A percentile compares a stretch with the other conserved stretches of the same genome.
Evolutionary conservation across 495 filamentous ascomycete genomes (phyloP).

Genomic region (Penicillium macrosclerotiorum): DNA sequence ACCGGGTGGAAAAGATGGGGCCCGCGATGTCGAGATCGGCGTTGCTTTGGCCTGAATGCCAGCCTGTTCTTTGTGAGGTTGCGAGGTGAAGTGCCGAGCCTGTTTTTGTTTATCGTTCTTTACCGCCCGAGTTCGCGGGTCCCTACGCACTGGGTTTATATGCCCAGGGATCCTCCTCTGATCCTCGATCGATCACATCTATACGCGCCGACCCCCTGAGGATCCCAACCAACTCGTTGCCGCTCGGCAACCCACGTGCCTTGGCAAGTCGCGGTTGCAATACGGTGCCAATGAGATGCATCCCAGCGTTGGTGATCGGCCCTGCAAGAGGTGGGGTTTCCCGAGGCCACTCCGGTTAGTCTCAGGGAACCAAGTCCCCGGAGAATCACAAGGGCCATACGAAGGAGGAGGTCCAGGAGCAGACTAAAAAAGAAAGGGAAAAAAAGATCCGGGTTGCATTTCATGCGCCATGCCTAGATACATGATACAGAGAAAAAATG

Average conservation of each 20-base stretch:
- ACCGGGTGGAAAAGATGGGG: conserved; percentile 8
- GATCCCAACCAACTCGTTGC: not conserved
- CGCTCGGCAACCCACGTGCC: conserved; percentile 10
- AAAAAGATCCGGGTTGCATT: conserved; percentile 8
- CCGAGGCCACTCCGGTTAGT: conserved; percentile 14
- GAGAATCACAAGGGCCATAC: not conserved
- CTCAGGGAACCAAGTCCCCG: not conserved
- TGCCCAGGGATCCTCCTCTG: no score
- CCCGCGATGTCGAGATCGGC: conserved; percentile 13
- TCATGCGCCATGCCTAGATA: conserved; percentile 22
- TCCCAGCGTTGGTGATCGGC: conserved; percentile 13
- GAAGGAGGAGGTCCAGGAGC: not conserved
- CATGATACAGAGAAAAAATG: conserved; percentile 18
- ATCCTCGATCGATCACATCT: no score
- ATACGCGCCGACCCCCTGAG: no score
- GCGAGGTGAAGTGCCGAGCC: no score
- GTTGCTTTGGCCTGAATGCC: no score
- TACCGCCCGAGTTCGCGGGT: no score
- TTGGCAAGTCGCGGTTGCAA: not conserved
- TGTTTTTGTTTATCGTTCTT: no score
- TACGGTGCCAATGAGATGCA: conserved; percentile 21
- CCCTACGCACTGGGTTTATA: no score
- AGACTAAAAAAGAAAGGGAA: not conserved
- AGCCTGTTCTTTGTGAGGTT: no score
- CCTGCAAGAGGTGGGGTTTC: conserved; percentile 19